Evolutionary conservation across 2,329 filamentous ascomycete species (phyloP).

Genomic region (Aspergillus intermedius): DNA sequence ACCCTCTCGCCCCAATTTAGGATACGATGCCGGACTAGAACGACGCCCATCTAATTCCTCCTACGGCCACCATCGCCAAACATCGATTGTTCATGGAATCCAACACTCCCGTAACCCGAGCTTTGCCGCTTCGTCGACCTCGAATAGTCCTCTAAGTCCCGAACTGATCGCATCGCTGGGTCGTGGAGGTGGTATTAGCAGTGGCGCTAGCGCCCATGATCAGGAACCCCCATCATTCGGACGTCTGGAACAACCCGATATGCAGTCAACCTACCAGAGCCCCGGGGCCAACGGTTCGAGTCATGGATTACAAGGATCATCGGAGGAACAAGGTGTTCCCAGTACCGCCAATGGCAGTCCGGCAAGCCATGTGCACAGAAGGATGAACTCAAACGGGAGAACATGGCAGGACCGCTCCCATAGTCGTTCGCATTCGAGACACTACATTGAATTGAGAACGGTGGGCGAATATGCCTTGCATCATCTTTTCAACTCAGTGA

Average conservation of each 20-base stretch:
- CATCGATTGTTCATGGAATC: slow-evolving; percentile 90
- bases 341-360: slow-evolving; percentile 20
- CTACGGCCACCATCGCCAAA: slow-evolving; percentile 90
- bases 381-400: slow-evolving; percentile 56
- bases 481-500: slow-evolving; percentile 85
- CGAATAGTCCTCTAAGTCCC: slow-evolving; percentile 75
- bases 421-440: slow-evolving; percentile 68
- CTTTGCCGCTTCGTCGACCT: slow-evolving; percentile 58
- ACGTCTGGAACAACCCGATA: slow-evolving; percentile 29
- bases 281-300: slow-evolving; percentile 37
- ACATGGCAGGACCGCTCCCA: slow-evolving; percentile 65
- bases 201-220: slow-evolving; percentile 39
- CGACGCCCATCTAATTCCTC: slow-evolving; percentile 44
- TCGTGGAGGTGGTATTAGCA: slow-evolving; percentile 29
- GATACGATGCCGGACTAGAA: slow-evolving; percentile 35
- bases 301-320: slow-evolving; percentile 5
- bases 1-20: slow-evolving; percentile 24
- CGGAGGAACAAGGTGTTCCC: slow-evolving; percentile 32
- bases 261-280: slow-evolving; percentile 19
- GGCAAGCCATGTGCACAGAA: slow-evolving; percentile 26
- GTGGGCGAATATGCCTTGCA: slow-evolving; percentile 98
- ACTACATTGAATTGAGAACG: slow-evolving; percentile 74
- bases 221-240: slow-evolving; percentile 33
- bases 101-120: slow-evolving; percentile 89
- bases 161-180: slow-evolving; percentile 71